phyloP scores from a whole-genome alignment of 495 filamentous ascomycete genomes.

The Neurospora intermedia region DNA sequence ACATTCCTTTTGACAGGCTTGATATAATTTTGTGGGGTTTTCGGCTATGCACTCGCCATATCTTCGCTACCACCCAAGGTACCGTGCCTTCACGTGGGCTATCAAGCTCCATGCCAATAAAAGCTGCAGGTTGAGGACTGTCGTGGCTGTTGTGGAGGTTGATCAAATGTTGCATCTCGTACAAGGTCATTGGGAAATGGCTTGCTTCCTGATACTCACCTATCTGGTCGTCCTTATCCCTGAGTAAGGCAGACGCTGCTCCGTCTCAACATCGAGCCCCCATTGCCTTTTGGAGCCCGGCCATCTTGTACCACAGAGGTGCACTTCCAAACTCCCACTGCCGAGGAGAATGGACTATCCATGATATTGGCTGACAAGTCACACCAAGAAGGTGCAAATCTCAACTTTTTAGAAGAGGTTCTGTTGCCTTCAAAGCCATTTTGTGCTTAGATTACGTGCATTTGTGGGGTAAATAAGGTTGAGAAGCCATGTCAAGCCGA shows the following conservation, averaged over 20 bases:
- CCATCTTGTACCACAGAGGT: background rate
- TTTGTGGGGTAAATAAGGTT: slow-evolving; percentile 23
- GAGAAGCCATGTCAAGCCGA: background rate
- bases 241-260: background rate
- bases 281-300: background rate
- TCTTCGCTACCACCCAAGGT: background rate
- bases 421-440: slow-evolving; percentile 7
- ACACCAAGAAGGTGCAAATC: background rate
- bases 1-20: background rate
- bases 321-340: background rate
- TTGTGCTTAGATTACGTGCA: slow-evolving; percentile 23
- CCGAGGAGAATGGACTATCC: background rate
- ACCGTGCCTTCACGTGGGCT: background rate
- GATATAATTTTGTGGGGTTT: background rate
- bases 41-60: background rate
- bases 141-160: background rate
- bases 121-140: background rate
- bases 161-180: background rate
- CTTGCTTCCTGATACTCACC: background rate
- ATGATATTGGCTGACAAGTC: background rate
- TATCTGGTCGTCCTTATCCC: background rate
- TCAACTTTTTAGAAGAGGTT: slow-evolving; percentile 1
- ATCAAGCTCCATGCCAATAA: background rate
- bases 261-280: background rate
- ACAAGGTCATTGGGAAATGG: background rate